Percentiles rank a stretch among this genome's conserved stretches.
phyloP scores from a whole-genome alignment of 2,329 filamentous ascomycete genomes.

The Talaromyces sp. region DNA sequence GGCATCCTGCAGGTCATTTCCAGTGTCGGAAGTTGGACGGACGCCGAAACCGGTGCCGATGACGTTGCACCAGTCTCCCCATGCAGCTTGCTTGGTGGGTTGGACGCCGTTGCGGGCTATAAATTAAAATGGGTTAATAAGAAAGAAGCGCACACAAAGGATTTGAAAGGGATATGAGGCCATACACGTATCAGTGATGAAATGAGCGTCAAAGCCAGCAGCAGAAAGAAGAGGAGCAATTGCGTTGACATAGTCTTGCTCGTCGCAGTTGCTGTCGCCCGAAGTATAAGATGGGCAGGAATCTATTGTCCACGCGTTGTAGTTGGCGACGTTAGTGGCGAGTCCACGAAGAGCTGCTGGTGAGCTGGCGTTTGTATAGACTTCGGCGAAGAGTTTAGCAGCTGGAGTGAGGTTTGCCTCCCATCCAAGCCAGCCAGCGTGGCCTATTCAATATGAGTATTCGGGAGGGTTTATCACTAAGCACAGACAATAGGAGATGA shows the following conservation, averaged over 20 bases:
- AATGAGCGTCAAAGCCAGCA: constrained; percentile 49
- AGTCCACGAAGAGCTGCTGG: constrained; percentile 49
- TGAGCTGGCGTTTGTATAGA: constrained; percentile 45
- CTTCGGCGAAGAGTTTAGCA: constrained; percentile 43
- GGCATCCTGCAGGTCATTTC: constrained; percentile 56
- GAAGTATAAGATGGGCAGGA: constrained; percentile 43
- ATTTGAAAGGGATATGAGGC: background rate
- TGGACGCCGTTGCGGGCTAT: constrained; percentile 59
- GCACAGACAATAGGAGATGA: no score
- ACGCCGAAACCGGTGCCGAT: constrained; percentile 59
- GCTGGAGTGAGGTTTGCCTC: constrained; percentile 53
- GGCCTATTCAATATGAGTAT: constrained; percentile 24
- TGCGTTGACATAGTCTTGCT: constrained; percentile 50
- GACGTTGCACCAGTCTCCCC: constrained; percentile 68
- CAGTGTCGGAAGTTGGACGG: constrained; percentile 61
- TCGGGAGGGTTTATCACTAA: background rate
- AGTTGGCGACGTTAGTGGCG: constrained; percentile 56
- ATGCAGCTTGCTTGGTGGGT: constrained; percentile 50
- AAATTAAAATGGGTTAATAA: background rate
- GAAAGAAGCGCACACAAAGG: background rate
- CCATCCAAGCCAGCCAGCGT: constrained; percentile 64
- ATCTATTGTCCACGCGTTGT: constrained; percentile 50
- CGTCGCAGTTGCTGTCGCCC: constrained; percentile 49
- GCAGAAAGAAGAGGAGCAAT: constrained; percentile 45
- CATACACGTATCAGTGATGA: constrained; percentile 52